phyloP scores from a whole-genome alignment of 2,329 filamentous ascomycete genomes.

The Colletotrichum navitas region DNA sequence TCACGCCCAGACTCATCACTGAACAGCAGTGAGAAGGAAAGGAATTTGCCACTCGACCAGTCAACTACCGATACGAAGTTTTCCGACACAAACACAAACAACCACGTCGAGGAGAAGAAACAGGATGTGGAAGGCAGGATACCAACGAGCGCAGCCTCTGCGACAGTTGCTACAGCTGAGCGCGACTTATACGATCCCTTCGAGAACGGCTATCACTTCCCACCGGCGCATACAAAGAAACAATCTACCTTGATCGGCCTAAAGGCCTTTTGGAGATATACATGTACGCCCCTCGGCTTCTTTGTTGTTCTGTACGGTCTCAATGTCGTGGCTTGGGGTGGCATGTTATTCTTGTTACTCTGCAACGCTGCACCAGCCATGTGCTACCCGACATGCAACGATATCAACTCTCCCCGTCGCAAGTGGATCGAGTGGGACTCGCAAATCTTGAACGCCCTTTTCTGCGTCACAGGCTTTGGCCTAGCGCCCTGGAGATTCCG shows the following conservation, averaged over 20 bases:
- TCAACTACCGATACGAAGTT: conserved; percentile 24
- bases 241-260: conserved; percentile 70
- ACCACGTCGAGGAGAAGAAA: conserved; percentile 9
- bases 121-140: conserved; percentile 27
- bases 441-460: conserved; percentile 85
- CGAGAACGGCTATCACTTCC: conserved; percentile 75
- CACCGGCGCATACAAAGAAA: conserved; percentile 70
- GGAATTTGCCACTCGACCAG: conserved; percentile 13
- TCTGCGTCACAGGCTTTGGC: conserved; percentile 89
- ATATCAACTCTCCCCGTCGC: conserved; percentile 80
- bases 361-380: conserved; percentile 80
- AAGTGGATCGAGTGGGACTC: conserved; percentile 89
- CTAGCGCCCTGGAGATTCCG: conserved; percentile 87
- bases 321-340: conserved; percentile 89
- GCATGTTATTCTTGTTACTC: conserved; percentile 89
- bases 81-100: conserved; percentile 11
- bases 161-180: conserved; percentile 31
- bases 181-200: conserved; percentile 37
- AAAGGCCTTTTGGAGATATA: conserved; percentile 77
- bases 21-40: conserved; percentile 27
- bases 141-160: conserved; percentile 26
- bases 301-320: conserved; percentile 83
- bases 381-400: conserved; percentile 77
- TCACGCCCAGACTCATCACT: conserved; percentile 20
- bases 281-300: conserved; percentile 81